Percentiles rank a stretch among this genome's conserved stretches.
phyloP scores from a whole-genome alignment of 2,329 filamentous ascomycete species.

The Fusarium anthophilum region DNA sequence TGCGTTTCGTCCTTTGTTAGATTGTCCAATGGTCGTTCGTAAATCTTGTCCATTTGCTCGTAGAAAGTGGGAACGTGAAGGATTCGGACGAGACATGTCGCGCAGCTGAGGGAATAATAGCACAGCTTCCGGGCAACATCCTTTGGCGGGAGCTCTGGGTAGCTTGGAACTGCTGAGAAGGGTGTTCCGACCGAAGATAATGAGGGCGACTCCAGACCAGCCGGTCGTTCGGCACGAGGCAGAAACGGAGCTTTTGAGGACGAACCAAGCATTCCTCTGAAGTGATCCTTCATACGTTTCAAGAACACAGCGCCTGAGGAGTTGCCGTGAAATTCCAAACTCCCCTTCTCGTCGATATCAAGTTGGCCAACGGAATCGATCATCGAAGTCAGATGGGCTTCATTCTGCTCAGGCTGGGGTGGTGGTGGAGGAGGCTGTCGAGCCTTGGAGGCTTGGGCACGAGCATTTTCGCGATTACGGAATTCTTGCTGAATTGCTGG shows the following conservation, averaged over 20 bases:
- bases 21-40: slow-evolving; percentile 71
- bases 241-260: slow-evolving; percentile 69
- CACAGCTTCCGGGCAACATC: slow-evolving; percentile 64
- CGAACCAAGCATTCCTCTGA: slow-evolving; percentile 78
- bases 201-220: slow-evolving; percentile 74
- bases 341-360: slow-evolving; percentile 88
- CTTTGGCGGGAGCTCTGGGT: slow-evolving; percentile 75
- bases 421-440: slow-evolving; percentile 47
- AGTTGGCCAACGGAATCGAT: slow-evolving; percentile 91
- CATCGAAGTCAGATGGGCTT: slow-evolving; percentile 89
- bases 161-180: slow-evolving; percentile 60
- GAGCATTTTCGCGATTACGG: slow-evolving; percentile 63
- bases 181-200: slow-evolving; percentile 71
- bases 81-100: slow-evolving; percentile 70
- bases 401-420: slow-evolving; percentile 59
- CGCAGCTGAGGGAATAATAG: slow-evolving; percentile 65
- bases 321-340: slow-evolving; percentile 95
- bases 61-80: slow-evolving; percentile 87
- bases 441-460: slow-evolving; percentile 53
- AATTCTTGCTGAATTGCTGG: slow-evolving; percentile 77
- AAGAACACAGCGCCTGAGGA: slow-evolving; percentile 93
- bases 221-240: slow-evolving; percentile 58
- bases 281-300: slow-evolving; percentile 85
- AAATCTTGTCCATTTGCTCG: slow-evolving; percentile 78
- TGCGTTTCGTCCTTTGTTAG: slow-evolving; percentile 72